Base-by-base conservation (phyloP, 2,329 filamentous ascomycete species). In the Cladophialophora immunda region DNA sequence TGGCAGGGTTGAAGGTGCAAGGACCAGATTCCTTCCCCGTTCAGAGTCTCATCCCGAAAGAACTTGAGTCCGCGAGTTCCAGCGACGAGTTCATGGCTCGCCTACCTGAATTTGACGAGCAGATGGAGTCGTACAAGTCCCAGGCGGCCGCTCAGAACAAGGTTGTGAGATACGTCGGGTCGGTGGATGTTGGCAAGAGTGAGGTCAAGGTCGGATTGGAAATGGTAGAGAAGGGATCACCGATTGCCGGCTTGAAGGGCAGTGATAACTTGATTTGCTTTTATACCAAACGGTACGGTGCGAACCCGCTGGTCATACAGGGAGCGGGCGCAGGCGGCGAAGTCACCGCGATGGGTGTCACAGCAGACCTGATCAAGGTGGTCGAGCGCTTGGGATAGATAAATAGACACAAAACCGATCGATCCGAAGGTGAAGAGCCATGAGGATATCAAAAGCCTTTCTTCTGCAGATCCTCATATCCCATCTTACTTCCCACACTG, bases 231-330 rank as follows among this genome's bases (percentile, higher is more conserved):
- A 88, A 88, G 73, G 92, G 91, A 68, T 93, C 96, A 76, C 92
- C 95, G 13, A 97, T 99, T 81, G 95, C 95, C 15, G 91, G 92
- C 56, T 85, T 99, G 65, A 97, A 97, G 86, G 95, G 95, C 38
- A 98, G 94, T 79, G 95, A 98, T 78, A 99, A 99, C 83, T 97
- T 99, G 78, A 97, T 99, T 77, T 97, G 90, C 84, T 97, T 99
- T 84, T 97, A 97, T 81, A 99, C 95, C 5, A 91, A 96, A 85
- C 87, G 95, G 75, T 99, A 99, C 77, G 93, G 93, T 66, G 86
- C 84, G 77, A 96, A 94, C 80, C 94, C 95, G 52, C 84, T 99
- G 70, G 97, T 97, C 76, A 88, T 99, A 70, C 94, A 98, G 82
- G 95, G 95, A 67, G 93, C 93, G 38, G 95, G 94, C 68, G 95